Base-by-base conservation (phyloP, 192 early-diverging fungal genomes). In the Coemansia sp. region DNA sequence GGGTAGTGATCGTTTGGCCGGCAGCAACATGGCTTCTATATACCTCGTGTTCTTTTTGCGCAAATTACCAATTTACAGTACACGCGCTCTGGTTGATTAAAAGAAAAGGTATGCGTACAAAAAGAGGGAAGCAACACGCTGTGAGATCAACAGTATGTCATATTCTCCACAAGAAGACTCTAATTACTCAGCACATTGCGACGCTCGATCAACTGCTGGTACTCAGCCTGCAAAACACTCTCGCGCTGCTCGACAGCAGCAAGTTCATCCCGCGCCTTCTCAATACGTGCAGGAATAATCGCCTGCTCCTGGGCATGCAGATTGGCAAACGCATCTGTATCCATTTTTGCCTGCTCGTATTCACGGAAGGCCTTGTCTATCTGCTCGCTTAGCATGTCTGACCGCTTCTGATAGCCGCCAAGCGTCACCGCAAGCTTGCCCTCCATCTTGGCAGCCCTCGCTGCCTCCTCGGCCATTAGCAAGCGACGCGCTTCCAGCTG, bases 331-430 rank as follows among this genome's bases (percentile, higher is more conserved):
- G 81, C 84, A 3, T 72, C 53, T 8, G 78, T 58, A 58, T 91
- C 87, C 10, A 85, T 41, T 43, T 72, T 65, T 3, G 74, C 62
- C 25, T 81, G 64, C 48, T 83, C 78, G 22, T 82, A 56, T 33
- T 84, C 83, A 30, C 83, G 80, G 61, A 74, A 82, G 0, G 78
- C 67, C 7, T 72, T 64, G 0, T 51, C 28, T 9, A 89, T 71
- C 35, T 91, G 83, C 14, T 83, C 80, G n/a, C 60, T 34, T 18
- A 95, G 56, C 44, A 78, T 56, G 40, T 76, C 78, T 10, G 85
- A 76, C 25, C 92, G 82, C 5, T 79, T 59, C 73, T 88, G 81
- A 65, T 94, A 92, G 23, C 94, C 94, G 40, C 93, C 94, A 34
- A 95, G 64, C 6, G 77, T 77, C 13, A 95, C 77, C 10, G 66